Conservation (phyloP, 805 yeast genomes). For the Hanseniaspora nectarophila region DNA sequence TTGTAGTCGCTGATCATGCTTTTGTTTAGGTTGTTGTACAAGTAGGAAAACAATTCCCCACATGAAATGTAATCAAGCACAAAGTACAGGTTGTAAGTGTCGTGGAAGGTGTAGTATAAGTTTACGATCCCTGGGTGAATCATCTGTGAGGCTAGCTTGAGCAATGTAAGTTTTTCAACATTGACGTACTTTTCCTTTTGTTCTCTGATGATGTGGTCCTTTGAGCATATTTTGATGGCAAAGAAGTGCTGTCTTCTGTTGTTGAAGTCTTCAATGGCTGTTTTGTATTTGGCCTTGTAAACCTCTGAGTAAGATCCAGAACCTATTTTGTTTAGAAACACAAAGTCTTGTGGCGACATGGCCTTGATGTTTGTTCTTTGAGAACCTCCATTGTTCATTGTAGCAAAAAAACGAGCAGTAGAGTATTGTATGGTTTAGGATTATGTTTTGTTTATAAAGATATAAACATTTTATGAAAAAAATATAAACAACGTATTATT, state of each 20-base stretch:
- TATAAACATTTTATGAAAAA: no score
- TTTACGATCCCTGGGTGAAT: slow-evolving; percentile 92
- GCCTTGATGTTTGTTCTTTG: slow-evolving; percentile 16
- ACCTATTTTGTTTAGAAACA: slow-evolving; percentile 42
- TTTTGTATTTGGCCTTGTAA: slow-evolving; percentile 63
- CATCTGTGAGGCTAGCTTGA: slow-evolving; percentile 49
- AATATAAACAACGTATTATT: no score
- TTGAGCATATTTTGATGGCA: slow-evolving; percentile 85
- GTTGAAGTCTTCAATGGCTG: slow-evolving; percentile 23
- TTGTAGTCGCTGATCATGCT: slow-evolving; percentile 65
- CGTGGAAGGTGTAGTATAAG: slow-evolving; percentile 88
- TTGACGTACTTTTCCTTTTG: slow-evolving; percentile 91
- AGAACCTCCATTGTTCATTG: no score
- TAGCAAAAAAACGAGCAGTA: no score
- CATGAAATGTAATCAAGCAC: slow-evolving; percentile 89
- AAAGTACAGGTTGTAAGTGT: slow-evolving; percentile 72
- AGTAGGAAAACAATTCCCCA: slow-evolving; percentile 78
- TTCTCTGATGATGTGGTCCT: slow-evolving; percentile 86
- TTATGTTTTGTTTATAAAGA: no score
- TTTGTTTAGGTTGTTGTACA: slow-evolving; percentile 37
- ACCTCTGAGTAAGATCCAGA: slow-evolving; percentile 96
- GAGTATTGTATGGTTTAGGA: no score
- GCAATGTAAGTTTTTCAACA: slow-evolving; percentile 83
- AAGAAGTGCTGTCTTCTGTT: slow-evolving; percentile 27
- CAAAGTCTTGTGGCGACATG: slow-evolving; percentile 28